Base-by-base conservation (phyloP, 139 green algal genomes). In the Edaphochlamys debaryana region DNA sequence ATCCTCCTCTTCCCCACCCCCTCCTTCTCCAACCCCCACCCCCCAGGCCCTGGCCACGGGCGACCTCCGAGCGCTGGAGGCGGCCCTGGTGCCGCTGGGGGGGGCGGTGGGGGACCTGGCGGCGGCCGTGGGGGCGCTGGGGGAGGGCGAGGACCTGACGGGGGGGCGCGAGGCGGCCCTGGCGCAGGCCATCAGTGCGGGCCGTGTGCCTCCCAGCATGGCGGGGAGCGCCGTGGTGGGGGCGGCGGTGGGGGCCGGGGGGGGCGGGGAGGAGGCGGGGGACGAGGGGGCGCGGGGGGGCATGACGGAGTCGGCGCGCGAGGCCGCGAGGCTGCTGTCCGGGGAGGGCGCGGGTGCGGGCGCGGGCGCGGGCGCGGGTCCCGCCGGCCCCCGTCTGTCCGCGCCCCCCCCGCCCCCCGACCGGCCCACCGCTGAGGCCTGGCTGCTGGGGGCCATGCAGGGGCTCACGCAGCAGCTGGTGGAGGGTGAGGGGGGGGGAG, bases 61-160 rank as follows among this genome's bases (percentile, higher is more conserved):
- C 11, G 48, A 15, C 15, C 30, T 67, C n/a, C n/a, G 1, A 1
- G 30, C 60, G 19, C 23, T 36, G 0, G 60, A 38, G 9, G n/a
- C 60, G 30, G 73, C 73, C 17, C 36, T 80, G 20, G 22, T n/a
- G 11, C 56, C 56, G 9, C 56, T 69, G 56, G 38, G 42, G 27
- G 56, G 20, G 11, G 56, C 58, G 0, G 29, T 80, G 32, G 7
- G 20, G 30, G 34, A 38, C 6, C 52, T 69, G 6, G 8, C 54
- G 1, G 40, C 9, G 17, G 29, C 73, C 38, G 29, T 80, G 22
- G 36, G 38, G 29, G 15, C 45, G 73, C 73, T 80, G 73, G 73
- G 56, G 2, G 73, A 80, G 22, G 19, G 69, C 38, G 73, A 70
- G 37, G 73, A 80, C 29, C 73, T 80, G 17, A 70, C 73, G 56